Evolutionary conservation across 129 eudicot genomes (phyloP).

Genomic region (Helianthus annuus): DNA sequence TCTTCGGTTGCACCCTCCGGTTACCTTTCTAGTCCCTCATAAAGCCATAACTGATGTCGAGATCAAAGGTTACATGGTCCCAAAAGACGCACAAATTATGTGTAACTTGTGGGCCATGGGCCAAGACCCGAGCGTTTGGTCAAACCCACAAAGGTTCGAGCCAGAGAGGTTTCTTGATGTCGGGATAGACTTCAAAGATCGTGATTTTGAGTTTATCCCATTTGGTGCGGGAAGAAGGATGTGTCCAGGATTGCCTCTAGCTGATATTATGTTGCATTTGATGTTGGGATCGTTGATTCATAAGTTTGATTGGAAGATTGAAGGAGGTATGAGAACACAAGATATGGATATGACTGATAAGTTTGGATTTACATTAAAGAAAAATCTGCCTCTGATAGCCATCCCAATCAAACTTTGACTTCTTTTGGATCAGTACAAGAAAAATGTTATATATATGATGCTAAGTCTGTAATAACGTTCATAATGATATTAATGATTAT

Average conservation of each 20-base stretch:
- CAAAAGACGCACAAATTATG: no score
- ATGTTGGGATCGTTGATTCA: neutral
- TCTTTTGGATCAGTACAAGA: no score
- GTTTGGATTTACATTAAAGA: slow-evolving; percentile 48
- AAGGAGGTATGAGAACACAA: slow-evolving; percentile 16
- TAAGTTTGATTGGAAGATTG: slow-evolving; percentile 44
- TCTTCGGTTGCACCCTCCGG: no score
- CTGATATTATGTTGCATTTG: slow-evolving; percentile 31
- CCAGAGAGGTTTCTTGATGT: slow-evolving; percentile 48
- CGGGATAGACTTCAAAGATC: slow-evolving; percentile 35
- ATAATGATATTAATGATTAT: no score
- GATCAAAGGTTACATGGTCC: no score
- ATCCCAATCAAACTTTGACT: slow-evolving; percentile 37
- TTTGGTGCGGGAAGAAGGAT: slow-evolving; percentile 55
- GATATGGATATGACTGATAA: slow-evolving; percentile 51
- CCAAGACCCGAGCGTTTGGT: slow-evolving; percentile 31
- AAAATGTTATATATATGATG: no score
- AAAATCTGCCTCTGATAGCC: slow-evolving; percentile 36
- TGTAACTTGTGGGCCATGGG: slow-evolving; percentile 47
- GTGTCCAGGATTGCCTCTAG: slow-evolving; percentile 22
- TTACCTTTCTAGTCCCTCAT: no score
- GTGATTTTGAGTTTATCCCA: slow-evolving; percentile 43
- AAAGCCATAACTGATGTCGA: no score
- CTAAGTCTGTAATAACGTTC: no score
- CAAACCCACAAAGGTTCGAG: slow-evolving; percentile 32